A percentile compares a stretch with the other conserved stretches of the same genome.
Evolutionary conservation across 2,329 filamentous ascomycete genomes (phyloP).

Genomic region (Talaromyces sp.): DNA sequence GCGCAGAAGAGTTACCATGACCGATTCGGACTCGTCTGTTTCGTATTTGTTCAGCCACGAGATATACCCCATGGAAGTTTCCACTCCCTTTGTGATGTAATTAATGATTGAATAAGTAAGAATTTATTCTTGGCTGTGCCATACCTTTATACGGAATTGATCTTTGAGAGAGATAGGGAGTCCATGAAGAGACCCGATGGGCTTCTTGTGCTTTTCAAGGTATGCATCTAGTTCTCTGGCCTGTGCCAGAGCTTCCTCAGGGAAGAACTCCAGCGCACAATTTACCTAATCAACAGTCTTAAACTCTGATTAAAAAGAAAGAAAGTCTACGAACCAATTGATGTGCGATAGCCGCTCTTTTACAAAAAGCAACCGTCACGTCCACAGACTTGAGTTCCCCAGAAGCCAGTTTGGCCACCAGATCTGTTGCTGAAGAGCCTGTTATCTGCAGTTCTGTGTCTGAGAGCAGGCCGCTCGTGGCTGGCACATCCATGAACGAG

Average conservation of each 20-base stretch:
- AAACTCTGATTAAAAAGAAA: neutral
- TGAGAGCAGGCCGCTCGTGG: constrained; percentile 12
- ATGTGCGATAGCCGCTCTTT: constrained; percentile 26
- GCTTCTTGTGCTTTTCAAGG: constrained; percentile 22
- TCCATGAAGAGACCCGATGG: constrained; percentile 45
- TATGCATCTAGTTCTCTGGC: constrained; percentile 17
- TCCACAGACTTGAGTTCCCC: constrained; percentile 16
- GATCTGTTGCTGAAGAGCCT: constrained; percentile 12
- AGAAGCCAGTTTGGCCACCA: constrained; percentile 12
- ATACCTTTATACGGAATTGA: constrained; percentile 48
- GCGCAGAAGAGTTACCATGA: constrained; percentile 32
- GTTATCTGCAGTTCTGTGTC: constrained; percentile 15
- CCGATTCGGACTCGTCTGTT: constrained; percentile 12
- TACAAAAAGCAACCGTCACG: constrained; percentile 42
- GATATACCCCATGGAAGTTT: constrained; percentile 46
- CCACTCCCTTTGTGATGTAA: constrained; percentile 31
- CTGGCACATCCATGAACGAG: constrained; percentile 12
- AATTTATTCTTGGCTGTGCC: neutral
- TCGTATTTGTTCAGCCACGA: constrained; percentile 9
- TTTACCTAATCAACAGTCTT: constrained; percentile 13
- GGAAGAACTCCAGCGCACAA: constrained; percentile 20
- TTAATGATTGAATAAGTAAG: neutral
- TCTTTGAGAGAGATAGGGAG: constrained; percentile 53
- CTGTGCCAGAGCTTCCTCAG: constrained; percentile 14
- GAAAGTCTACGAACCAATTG: constrained; percentile 11